Evolutionary conservation across 2,329 filamentous ascomycete genomes (phyloP), one percentile per base, ranked within the genome.

Genomic region (Pseudonectria foliicola): DNA sequence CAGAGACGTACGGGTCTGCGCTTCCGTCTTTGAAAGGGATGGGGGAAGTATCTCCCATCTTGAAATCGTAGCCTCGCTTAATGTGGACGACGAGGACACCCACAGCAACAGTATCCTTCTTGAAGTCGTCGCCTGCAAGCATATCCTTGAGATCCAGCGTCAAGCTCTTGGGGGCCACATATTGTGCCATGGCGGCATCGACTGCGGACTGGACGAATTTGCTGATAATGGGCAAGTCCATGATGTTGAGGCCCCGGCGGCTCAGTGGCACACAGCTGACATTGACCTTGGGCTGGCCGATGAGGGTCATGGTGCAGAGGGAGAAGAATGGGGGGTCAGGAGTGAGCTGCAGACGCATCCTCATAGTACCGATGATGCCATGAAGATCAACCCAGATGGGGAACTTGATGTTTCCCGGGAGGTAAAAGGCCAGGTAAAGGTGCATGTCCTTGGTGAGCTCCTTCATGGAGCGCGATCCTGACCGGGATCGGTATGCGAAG

Each of bases 251-350:
- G 1, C 74, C 78, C 37, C 76, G 76, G 53, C 78, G 81, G 30
- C 77, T 80, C 8, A 88, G 60, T 2, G 82, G 83, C 3, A 82
- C 70, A 45, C 82, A 87, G 8, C 79, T 80, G 5, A 86, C 61
- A 38, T 80, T 75, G 10, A 83, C 80, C 49, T 81, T 81, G 0
- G 83, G 83, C 52, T 87, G 82, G 3, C 83, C 83, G 10, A 87
- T 71, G 42, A 87, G 82, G 0, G 82, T 84, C 39, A 86, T 51
- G 1, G 82, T 87, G 50, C 79, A 84, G 4, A 86, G 66, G n/a
- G 76, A 75, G 58, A 87, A 80, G 61, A 88, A 87, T 0, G 83
- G 83, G 0, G 83, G 82, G 47, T 88, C 82, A 0, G 83, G 82
- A 2, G 78, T 82, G 2, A 87, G 69, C 50, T 88, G 83, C 10